Conservation (phyloP, 1,139 yeast genomes). For the Taphrina deformans region DNA sequence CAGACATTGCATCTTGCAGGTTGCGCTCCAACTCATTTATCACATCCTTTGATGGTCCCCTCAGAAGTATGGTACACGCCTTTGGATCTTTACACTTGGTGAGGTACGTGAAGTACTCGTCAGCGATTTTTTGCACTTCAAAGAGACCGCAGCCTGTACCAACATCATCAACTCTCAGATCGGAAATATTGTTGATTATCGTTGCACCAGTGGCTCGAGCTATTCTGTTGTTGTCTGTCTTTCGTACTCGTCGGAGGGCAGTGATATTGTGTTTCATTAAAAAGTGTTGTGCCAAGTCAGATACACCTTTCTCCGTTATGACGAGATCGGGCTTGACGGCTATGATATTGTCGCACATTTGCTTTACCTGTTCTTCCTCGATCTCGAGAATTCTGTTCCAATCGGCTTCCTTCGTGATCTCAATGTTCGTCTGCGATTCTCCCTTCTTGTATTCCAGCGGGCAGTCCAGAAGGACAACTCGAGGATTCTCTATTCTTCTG, state of each 20-base stretch:
- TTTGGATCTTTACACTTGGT: constrained; percentile 79
- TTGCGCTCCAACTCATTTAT: constrained; percentile 95
- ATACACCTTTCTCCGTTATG: constrained; percentile 96
- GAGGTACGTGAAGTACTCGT: constrained; percentile 89
- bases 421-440: constrained; percentile 97
- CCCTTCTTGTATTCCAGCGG: constrained; percentile 98
- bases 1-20: constrained; percentile 98
- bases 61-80: constrained; percentile 87
- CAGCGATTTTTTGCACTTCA: constrained; percentile 93
- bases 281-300: constrained; percentile 98
- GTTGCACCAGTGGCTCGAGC: constrained; percentile 98
- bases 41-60: constrained; percentile 97
- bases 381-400: constrained; percentile 95
- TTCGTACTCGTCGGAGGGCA: constrained; percentile 90
- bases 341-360: constrained; percentile 80
- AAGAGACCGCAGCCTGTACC: constrained; percentile 89
- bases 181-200: constrained; percentile 92
- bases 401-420: constrained; percentile 92
- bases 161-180: constrained; percentile 82
- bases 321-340: constrained; percentile 90
- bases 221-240: constrained; percentile 93
- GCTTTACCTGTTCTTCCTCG: constrained; percentile 94
- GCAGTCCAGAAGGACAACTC: constrained; percentile 85
- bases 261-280: constrained; percentile 89
- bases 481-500: constrained; percentile 81